phyloP scores from a whole-genome alignment of 768 basidiomycete species.

The Tricholoma sp. region DNA sequence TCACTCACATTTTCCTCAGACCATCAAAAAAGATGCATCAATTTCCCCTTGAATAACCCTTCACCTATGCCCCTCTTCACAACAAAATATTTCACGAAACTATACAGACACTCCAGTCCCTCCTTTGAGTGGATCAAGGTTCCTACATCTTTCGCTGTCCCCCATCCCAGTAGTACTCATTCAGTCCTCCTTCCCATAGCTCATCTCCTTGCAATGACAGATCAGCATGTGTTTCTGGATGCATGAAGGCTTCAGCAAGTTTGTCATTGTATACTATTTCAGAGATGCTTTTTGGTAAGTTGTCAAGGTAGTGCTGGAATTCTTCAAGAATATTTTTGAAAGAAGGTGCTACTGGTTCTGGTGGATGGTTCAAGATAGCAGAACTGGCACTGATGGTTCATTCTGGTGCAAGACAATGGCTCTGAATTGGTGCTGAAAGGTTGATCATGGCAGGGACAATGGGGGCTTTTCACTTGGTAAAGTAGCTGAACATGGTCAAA shows the following conservation, averaged over 20 bases:
- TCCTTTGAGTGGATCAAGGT: conserved; percentile 7
- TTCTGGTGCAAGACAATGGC: background rate
- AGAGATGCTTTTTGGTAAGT: background rate
- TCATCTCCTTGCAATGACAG: background rate
- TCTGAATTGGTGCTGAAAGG: background rate
- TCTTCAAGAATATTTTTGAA: background rate
- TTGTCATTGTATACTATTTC: background rate
- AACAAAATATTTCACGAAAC: conserved; percentile 18
- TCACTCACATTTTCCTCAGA: conserved; percentile 12
- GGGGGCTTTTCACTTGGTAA: background rate
- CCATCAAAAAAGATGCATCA: conserved; percentile 14
- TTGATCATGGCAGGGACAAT: background rate
- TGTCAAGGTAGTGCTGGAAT: background rate
- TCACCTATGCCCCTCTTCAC: conserved; percentile 13
- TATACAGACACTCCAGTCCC: conserved; percentile 16
- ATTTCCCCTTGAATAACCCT: conserved; percentile 21
- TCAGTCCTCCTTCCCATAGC: background rate
- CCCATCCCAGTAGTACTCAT: conserved; percentile 15
- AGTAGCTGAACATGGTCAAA: conserved; percentile 9
- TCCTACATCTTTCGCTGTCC: conserved; percentile 9
- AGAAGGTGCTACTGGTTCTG: background rate
- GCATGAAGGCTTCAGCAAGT: background rate
- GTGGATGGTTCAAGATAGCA: background rate
- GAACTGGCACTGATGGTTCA: background rate
- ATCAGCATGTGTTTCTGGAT: background rate